Base-by-base conservation (phyloP, 2,329 filamentous ascomycete genomes). In the Emydomyces testavorans region DNA sequence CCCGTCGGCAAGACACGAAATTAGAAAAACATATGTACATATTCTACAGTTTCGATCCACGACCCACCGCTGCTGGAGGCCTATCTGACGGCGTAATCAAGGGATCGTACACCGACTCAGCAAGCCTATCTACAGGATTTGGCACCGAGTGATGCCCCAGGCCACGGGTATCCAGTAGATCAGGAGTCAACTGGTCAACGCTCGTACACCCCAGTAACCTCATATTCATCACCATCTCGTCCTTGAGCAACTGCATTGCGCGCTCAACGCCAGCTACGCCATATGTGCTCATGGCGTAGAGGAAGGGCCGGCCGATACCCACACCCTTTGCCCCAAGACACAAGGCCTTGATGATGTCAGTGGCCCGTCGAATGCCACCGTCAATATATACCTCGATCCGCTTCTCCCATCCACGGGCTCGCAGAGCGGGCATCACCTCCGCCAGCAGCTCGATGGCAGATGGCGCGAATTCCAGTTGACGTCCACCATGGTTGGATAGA, bases 221-320 rank as follows among this genome's bases (percentile, higher is more conserved):
- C 92, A 98, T 96, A 62, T 90, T 92, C 90, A 96, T 96, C 71
- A 93, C 88, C 78, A 98, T 85, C 75, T 98, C 92, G 60, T 96
- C 92, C 70, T 85, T 88, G 57, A 94, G 75, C 50, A 94, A 71
- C 66, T 88, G 83, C 83, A 96, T 94, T 26, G 92, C 92, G 28
- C 86, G 78, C 61, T 93, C 85, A 16, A 96, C 90, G 54, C 92
- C 92, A 2, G 82, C 74, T 51, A 86, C 70, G 1, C 92, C 92
- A 60, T 96, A 96, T 7, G 87, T 80, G 53, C 82, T 85, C 90
- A 98, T 96, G 60, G 92, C 90, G 62, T 89, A 98, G 51, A 98
- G 69, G 73, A 98, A 96, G 20, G 92, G 92, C 3, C 92, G 75
- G 2, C 92, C 92, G 58, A 98, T 94, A 34, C 92, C 92, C 1